Percentiles rank a stretch among this genome's conserved stretches.
phyloP scores from a whole-genome alignment of 2,329 filamentous ascomycete species.

The Chrysosporium keratinophilum region DNA sequence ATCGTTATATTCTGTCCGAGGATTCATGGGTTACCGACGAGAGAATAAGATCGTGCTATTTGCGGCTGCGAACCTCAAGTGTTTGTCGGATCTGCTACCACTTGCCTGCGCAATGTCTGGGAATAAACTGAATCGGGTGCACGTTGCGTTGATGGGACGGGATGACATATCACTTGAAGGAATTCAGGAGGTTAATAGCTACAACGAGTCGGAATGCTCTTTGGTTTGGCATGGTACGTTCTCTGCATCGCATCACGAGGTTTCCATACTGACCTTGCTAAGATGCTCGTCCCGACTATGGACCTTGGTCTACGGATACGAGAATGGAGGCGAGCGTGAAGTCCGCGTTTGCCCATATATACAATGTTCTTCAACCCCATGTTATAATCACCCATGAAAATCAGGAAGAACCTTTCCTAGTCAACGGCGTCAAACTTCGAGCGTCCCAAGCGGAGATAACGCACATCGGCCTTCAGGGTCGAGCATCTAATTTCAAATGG shows the following conservation, averaged over 20 bases:
- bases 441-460: conserved; percentile 45
- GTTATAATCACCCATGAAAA: conserved; percentile 61
- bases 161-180: conserved; percentile 59
- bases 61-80: conserved; percentile 62
- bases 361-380: conserved; percentile 65
- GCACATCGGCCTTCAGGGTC: conserved; percentile 63
- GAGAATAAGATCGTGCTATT: conserved; percentile 67
- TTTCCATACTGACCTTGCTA: conserved; percentile 27
- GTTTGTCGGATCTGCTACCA: conserved; percentile 61
- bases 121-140: conserved; percentile 61
- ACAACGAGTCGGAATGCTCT: conserved; percentile 56
- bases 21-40: conserved; percentile 42
- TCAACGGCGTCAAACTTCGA: conserved; percentile 49
- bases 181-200: conserved; percentile 65
- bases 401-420: conserved; percentile 60
- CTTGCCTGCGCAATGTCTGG: conserved; percentile 78
- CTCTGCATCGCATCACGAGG: conserved; percentile 27
- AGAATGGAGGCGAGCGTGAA: conserved; percentile 57
- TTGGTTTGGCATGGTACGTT: conserved; percentile 49
- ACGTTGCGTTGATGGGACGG: conserved; percentile 68
- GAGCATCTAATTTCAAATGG: conserved; percentile 58
- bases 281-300: conserved; percentile 66
- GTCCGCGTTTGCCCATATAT: conserved; percentile 60
- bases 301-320: conserved; percentile 56
- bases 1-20: conserved; percentile 51